Base-by-base conservation (phyloP, 2,329 filamentous ascomycete species). In the Plectosphaerella plurivora region DNA sequence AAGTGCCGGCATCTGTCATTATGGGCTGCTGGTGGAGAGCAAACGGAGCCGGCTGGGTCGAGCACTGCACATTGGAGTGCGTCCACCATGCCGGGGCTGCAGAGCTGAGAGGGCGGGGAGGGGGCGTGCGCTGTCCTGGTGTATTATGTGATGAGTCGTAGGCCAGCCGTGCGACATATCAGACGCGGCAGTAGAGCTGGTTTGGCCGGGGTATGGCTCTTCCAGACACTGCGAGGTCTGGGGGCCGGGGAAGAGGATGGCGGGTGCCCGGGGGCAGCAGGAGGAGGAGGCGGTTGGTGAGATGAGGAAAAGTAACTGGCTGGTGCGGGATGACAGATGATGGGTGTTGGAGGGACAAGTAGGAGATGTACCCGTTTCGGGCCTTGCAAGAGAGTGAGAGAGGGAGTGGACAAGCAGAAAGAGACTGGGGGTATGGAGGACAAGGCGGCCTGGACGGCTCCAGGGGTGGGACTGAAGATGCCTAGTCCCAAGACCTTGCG, bases 341-440 rank as follows among this genome's bases (percentile, higher is more conserved):
- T 20, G 16, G 18, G n/a, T 16, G 22, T 44, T 44, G 41, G 41
- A 44, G 41, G 18, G 41, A 20, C n/a, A 44, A 3, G 22, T 6
- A 44, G 37, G 41, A 44, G 41, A 33, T 33, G 28, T 33, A 33
- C 28, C 28, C 28, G 28, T 33, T 33, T 33, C 41, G 41, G 41
- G n/a, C 18, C n/a, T 41, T 18, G 41, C 41, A 44, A 18, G 10
- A 44, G 41, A 44, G 18, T 18, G 39, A 18, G 16, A 44, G 84
- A 84, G n/a, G 85, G 85, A 33, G 85, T 88, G 48, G 85, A 12
- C 28, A 33, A 33, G 28, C 28, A 33, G 28, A 33, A 33, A 33
- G 28, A 8, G 37, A 20, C 15, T n/a, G 18, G 15, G 37, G 28
- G 12, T 25, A 22, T 16, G n/a, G 28, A 28, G 22, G 33, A 48